Percentiles rank a stretch among this genome's conserved stretches.
Evolutionary conservation across 1,284 basidiomycete species (phyloP).

Genomic region (Malassezia pachydermatis): DNA sequence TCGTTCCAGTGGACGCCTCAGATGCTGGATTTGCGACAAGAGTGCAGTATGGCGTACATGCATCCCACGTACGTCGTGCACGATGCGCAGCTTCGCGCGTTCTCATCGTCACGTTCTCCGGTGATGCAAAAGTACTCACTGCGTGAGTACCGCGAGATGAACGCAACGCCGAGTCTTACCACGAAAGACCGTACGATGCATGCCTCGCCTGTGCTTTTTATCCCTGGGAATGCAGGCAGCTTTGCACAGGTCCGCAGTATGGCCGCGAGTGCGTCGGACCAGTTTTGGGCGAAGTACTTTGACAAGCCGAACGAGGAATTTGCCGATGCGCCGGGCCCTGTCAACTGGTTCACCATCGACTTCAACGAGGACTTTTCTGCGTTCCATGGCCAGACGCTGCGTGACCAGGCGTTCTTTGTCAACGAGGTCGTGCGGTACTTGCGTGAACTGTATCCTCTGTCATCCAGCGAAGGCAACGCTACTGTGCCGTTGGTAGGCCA

Average conservation of each 20-base stretch:
- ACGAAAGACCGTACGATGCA: constrained; percentile 12
- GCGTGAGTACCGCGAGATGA: constrained; percentile 72
- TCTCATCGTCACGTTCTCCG: constrained; percentile 56
- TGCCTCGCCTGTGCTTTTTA: constrained; percentile 69
- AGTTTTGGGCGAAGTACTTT: constrained; percentile 56
- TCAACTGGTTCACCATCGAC: constrained; percentile 52
- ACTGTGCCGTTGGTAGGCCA: constrained; percentile 72
- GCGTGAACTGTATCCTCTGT: constrained; percentile 61
- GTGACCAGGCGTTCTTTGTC: constrained; percentile 70
- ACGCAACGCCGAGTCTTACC: constrained; percentile 4
- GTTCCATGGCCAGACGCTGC: constrained; percentile 78
- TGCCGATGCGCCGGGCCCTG: constrained; percentile 21
- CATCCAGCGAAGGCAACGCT: constrained; percentile 40
- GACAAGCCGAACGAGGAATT: constrained; percentile 21
- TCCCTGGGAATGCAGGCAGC: constrained; percentile 93
- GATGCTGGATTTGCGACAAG: constrained; percentile 25
- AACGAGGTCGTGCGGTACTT: constrained; percentile 66
- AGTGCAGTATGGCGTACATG: constrained; percentile 96
- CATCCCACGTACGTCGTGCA: constrained; percentile 70
- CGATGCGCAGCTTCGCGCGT: constrained; percentile 48
- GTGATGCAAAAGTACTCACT: constrained; percentile 67
- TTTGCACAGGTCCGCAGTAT: constrained; percentile 89
- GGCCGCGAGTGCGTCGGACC: constrained; percentile 73
- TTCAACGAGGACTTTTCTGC: constrained; percentile 97
- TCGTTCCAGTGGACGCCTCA: constrained; percentile 25